phyloP scores from a whole-genome alignment of 257 asterid species.

The Fraxinus pennsylvanica region DNA sequence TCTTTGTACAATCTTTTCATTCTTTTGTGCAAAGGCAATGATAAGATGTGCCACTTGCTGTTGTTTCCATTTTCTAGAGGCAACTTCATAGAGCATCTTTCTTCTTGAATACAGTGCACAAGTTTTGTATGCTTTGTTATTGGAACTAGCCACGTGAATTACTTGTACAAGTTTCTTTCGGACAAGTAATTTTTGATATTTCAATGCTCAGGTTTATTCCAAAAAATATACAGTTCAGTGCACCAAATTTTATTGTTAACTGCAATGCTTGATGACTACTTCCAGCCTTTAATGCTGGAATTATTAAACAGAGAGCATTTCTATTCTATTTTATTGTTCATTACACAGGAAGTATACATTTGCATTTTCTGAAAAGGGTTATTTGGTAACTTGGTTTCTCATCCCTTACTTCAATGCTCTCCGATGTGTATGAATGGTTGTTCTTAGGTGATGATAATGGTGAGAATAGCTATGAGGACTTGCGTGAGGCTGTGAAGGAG shows the following conservation, averaged over 20 bases:
- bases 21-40: background rate
- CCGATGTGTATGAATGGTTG: slow-evolving; percentile 20
- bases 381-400: slow-evolving; percentile 20
- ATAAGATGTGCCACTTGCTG: background rate
- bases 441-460: slow-evolving; percentile 28
- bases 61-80: background rate
- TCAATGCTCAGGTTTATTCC: slow-evolving; percentile 3
- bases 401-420: slow-evolving; percentile 21
- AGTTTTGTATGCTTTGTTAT: background rate
- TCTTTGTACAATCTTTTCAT: background rate
- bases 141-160: background rate
- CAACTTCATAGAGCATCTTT: background rate
- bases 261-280: background rate
- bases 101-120: background rate
- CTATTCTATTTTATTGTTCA: background rate
- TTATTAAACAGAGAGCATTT: slow-evolving; percentile 7
- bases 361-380: slow-evolving; percentile 21
- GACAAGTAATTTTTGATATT: background rate
- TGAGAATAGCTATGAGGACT: slow-evolving; percentile 47
- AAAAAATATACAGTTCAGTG: background rate
- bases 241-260: background rate
- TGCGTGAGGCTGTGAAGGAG: slow-evolving; percentile 1
- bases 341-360: slow-evolving; percentile 7
- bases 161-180: background rate
- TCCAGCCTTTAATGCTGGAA: slow-evolving; percentile 5